Conservation (phyloP, 306 rosid genomes). For the Vigna trinervia region DNA sequence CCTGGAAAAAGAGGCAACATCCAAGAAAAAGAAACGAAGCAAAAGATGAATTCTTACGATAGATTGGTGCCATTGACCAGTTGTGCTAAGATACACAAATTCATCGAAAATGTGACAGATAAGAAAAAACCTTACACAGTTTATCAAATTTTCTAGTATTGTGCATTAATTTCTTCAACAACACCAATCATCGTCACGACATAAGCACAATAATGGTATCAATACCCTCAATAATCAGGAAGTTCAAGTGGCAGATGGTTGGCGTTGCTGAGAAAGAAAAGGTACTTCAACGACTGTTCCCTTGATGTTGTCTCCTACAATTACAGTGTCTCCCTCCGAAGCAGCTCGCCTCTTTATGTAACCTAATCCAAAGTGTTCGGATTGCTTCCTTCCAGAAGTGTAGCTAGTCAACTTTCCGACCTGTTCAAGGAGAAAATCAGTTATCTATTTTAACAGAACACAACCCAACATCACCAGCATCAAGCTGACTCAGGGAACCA, state of each 20-base stretch:
- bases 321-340: conserved; percentile 65
- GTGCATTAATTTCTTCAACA: conserved; percentile 22
- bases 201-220: conserved; percentile 11
- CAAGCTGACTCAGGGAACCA: conserved; percentile 14
- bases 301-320: conserved; percentile 63
- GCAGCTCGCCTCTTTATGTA: conserved; percentile 84
- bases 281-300: conserved; percentile 82
- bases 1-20: conserved; percentile 43
- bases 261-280: conserved; percentile 71
- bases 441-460: background rate
- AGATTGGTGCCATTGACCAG: conserved; percentile 45
- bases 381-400: conserved; percentile 71
- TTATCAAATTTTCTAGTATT: conserved; percentile 10
- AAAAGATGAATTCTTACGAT: conserved; percentile 54
- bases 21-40: conserved; percentile 42
- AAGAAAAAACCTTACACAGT: background rate
- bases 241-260: conserved; percentile 53
- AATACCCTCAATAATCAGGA: conserved; percentile 37
- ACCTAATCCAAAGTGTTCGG: conserved; percentile 79
- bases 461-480: conserved; percentile 7
- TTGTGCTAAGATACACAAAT: background rate
- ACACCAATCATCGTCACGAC: conserved; percentile 11
- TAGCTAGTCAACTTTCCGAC: conserved; percentile 91
- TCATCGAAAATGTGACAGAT: background rate
- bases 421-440: conserved; percentile 48